These are phyloP conservation scores for Pichia cabralensis DNA, from an alignment of 805 yeast genomes.

Conservation along the genomic window DNA sequence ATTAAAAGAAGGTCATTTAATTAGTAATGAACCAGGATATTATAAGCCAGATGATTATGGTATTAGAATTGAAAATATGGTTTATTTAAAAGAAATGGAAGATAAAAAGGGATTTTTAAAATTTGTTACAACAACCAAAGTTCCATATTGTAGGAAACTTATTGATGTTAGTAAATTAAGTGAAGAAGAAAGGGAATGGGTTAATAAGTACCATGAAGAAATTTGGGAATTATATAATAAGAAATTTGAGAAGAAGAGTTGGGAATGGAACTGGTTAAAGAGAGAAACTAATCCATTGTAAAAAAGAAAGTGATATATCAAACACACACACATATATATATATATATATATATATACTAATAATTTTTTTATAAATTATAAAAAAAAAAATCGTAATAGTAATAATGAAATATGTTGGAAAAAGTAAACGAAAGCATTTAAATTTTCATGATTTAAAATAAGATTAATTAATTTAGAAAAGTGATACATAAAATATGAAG, in stretches of 20 bases:
- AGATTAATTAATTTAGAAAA: no score
- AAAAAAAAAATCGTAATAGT: no score
- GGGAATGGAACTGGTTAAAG: slow-evolving; percentile 39
- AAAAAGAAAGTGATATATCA: no score
- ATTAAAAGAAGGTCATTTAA: slow-evolving; percentile 42
- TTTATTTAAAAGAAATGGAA: slow-evolving; percentile 35
- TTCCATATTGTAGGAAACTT: slow-evolving; percentile 46
- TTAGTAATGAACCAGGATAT: slow-evolving; percentile 56
- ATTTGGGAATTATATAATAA: slow-evolving; percentile 36
- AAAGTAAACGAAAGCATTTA: no score
- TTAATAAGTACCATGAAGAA: slow-evolving; percentile 37
- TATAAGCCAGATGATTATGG: slow-evolving; percentile 53
- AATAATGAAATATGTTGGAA: no score
- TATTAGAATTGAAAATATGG: slow-evolving; percentile 43
- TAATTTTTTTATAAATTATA: no score
- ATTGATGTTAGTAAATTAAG: slow-evolving; percentile 36
- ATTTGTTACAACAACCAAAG: slow-evolving; percentile 48
- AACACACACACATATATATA: no score
- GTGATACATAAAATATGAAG: no score
- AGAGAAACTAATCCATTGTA: slow-evolving; percentile 32
- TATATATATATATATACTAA: no score
- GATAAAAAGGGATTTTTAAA: slow-evolving; percentile 31
- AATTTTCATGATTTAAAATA: no score
- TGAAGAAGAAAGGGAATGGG: slow-evolving; percentile 37
- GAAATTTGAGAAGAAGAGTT: slow-evolving; percentile 28